phyloP scores from a whole-genome alignment of 1,284 basidiomycete species.

The Sanghuangporus weigelae region DNA sequence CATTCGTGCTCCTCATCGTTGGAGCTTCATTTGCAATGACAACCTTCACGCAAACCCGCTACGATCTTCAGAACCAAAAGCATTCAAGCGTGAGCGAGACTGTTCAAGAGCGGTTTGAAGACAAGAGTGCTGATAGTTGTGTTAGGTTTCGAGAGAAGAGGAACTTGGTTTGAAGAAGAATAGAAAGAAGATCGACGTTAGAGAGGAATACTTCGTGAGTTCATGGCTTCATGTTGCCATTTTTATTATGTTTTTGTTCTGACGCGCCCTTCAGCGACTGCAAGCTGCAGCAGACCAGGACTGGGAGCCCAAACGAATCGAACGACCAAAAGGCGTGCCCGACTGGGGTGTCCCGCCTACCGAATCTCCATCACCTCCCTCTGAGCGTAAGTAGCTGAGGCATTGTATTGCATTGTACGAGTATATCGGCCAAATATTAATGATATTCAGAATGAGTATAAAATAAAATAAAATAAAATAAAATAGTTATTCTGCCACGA shows the following conservation, averaged over 20 bases:
- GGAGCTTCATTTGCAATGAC: constrained; percentile 83
- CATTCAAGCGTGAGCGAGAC: constrained; percentile 57
- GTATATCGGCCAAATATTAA: neutral
- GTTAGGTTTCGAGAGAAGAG: constrained; percentile 75
- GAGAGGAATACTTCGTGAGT: constrained; percentile 95
- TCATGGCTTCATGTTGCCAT: neutral
- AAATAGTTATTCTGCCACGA: neutral
- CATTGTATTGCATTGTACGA: neutral
- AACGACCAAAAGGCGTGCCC: constrained; percentile 75
- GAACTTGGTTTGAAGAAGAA: constrained; percentile 76
- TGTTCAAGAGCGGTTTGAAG: neutral
- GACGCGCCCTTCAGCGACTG: constrained; percentile 46
- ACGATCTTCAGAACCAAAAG: constrained; percentile 83
- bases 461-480: neutral
- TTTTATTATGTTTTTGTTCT: constrained; percentile 2
- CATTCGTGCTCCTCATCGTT: constrained; percentile 85
- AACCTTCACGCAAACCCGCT: constrained; percentile 84
- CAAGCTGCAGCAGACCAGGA: constrained; percentile 59
- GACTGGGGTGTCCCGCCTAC: constrained; percentile 86
- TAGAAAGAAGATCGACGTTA: constrained; percentile 84
- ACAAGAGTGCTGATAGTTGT: neutral
- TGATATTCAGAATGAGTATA: neutral
- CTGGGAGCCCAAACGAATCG: constrained; percentile 86
- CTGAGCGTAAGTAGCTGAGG: neutral
- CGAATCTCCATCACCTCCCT: constrained; percentile 32